phyloP scores from a whole-genome alignment of 2,329 filamentous ascomycete genomes.

The Xylariales sp. region DNA sequence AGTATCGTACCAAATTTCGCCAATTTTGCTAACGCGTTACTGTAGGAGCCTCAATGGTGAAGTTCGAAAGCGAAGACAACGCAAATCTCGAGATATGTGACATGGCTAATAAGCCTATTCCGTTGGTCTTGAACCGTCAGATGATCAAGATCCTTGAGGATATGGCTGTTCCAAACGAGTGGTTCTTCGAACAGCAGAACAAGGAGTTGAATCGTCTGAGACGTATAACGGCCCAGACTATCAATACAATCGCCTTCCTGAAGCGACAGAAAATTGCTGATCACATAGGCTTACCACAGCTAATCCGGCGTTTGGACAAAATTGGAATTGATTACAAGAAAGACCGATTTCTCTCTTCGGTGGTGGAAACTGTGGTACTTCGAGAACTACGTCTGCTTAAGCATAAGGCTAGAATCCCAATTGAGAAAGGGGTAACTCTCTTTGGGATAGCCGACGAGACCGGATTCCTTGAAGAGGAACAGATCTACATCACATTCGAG shows the following conservation, averaged over 20 bases:
- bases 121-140: constrained; percentile 70
- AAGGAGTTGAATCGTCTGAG: constrained; percentile 57
- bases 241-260: constrained; percentile 64
- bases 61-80: constrained; percentile 58
- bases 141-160: constrained; percentile 86
- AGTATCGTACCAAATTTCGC: neutral
- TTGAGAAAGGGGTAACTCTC: constrained; percentile 66
- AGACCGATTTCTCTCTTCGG: constrained; percentile 65
- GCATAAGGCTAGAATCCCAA: constrained; percentile 70
- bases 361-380: constrained; percentile 68
- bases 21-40: neutral
- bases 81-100: constrained; percentile 68
- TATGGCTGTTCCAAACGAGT: constrained; percentile 52
- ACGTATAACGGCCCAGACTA: constrained; percentile 49
- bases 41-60: constrained; percentile 63
- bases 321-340: constrained; percentile 60
- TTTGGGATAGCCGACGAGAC: constrained; percentile 86
- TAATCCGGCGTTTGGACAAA: constrained; percentile 56
- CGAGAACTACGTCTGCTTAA: constrained; percentile 69
- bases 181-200: constrained; percentile 62
- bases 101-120: constrained; percentile 60
- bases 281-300: constrained; percentile 52
- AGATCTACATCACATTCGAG: constrained; percentile 63
- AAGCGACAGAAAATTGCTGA: constrained; percentile 57
- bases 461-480: constrained; percentile 56